Base-by-base conservation (phyloP, 768 basidiomycete species). In the Russula earlei region DNA sequence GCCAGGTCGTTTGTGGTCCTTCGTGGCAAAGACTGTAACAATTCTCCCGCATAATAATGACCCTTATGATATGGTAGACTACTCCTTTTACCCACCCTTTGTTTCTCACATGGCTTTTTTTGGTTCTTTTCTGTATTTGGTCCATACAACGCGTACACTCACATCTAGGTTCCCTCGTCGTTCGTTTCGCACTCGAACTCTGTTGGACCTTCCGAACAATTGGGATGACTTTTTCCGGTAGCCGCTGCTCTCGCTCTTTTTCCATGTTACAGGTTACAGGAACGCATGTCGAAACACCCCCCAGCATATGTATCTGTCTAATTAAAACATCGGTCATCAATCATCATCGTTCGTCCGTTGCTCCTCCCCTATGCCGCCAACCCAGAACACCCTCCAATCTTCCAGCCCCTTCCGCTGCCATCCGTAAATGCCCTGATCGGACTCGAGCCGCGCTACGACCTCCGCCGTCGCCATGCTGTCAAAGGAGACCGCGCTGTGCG, bases 371-470 rank as follows among this genome's bases (percentile, higher is more conserved):
- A 71, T 20, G 20, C 86, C 86, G 0, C 89, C 89, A 10, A 90
- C 70, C 89, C 89, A 92, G 65, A 91, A 83, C 12, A 91, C 78
- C 20, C 89, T 74, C 78, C 82, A 92, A 64, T 92, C 89, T 52
- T 82, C 79, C 4, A 73, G 59, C 15, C 84, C 88, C 64, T 84
- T 88, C 62, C 80, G 71, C 69, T 81, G 76, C 88, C 89, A 91
- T 0, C 79, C 88, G 66, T 91, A 92, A 5, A 85, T 69, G 6
- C 89, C 89, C 55, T 83, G 75, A 54, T 83, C 80, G 20, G 68
- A 70, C 63, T 73, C 75, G 65, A 81, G 64, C 62, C 70, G 67
- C 25, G 70, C 71, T 1, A 68, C 55, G 8, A 81, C 63, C 45
- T 81, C 83, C 22, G 79, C 74, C 1, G 81, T 74, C 29, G 77